phyloP scores from a whole-genome alignment of 306 rosid genomes.

The Fragaria ananassa region DNA sequence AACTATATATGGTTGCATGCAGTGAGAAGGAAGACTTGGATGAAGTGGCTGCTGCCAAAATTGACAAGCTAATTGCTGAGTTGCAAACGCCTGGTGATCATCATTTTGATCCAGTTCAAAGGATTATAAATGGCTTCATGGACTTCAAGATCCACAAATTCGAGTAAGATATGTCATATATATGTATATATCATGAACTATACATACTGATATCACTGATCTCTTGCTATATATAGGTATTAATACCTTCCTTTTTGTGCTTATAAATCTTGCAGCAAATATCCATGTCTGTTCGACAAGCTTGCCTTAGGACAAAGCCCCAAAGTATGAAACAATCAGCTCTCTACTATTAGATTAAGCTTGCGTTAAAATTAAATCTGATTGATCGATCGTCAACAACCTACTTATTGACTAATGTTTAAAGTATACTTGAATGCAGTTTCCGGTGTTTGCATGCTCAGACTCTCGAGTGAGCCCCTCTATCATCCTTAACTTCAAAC shows the following conservation, averaged over 20 bases:
- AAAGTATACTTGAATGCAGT: slow-evolving; percentile 27
- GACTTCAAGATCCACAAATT: slow-evolving; percentile 39
- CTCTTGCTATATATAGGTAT: not conserved
- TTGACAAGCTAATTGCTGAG: slow-evolving; percentile 37
- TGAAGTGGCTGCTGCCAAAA: slow-evolving; percentile 31
- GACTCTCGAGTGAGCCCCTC: slow-evolving; percentile 77
- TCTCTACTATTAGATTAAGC: not conserved
- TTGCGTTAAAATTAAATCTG: not conserved
- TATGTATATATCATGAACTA: not conserved
- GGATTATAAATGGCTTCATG: slow-evolving; percentile 40
- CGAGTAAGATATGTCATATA: slow-evolving; percentile 26
- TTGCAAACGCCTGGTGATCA: slow-evolving; percentile 10
- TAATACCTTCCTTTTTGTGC: not conserved
- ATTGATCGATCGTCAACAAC: not conserved
- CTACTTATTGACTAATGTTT: not conserved
- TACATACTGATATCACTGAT: no score
- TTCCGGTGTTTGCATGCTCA: slow-evolving; percentile 67
- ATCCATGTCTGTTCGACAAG: not conserved
- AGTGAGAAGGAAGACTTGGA: slow-evolving; percentile 47
- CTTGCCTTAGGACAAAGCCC: slow-evolving; percentile 54
- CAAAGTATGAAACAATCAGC: slow-evolving; percentile 30
- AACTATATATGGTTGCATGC: not conserved
- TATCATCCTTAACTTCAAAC: slow-evolving; percentile 44
- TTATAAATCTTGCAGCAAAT: slow-evolving; percentile 32
- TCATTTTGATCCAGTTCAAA: slow-evolving; percentile 22